Evolutionary conservation across 176 grass and related monocot species (phyloP).

Genomic region (Oryza glaberrima): DNA sequence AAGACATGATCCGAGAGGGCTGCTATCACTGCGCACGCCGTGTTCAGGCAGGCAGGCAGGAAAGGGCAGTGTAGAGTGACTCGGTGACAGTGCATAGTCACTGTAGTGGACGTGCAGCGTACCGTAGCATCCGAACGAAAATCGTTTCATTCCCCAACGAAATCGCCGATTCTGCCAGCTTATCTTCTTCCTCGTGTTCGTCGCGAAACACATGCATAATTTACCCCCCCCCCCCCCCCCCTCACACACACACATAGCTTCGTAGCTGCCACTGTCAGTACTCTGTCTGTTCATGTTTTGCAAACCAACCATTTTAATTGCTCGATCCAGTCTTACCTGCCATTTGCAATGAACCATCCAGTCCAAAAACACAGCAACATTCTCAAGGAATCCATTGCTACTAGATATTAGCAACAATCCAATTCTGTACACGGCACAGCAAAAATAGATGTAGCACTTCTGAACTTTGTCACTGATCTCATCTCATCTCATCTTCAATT

Average conservation of each 20-base stretch:
- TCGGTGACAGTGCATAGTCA: too few relatives aligned
- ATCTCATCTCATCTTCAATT: not conserved
- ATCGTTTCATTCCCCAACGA: not conserved
- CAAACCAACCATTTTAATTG: not conserved
- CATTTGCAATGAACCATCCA: not conserved
- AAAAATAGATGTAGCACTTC: not conserved
- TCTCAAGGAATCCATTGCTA: not conserved
- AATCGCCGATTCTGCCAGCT: not conserved
- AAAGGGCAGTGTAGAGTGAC: too few relatives aligned
- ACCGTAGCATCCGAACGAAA: too few relatives aligned
- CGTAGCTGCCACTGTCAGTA: too few relatives aligned
- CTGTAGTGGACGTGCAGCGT: too few relatives aligned
- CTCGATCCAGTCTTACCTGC: too few relatives aligned
- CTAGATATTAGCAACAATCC: not conserved
- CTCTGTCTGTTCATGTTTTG: not conserved
- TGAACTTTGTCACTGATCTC: not conserved
- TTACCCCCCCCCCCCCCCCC: too few relatives aligned
- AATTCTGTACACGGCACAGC: not conserved
- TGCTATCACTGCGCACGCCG: too few relatives aligned
- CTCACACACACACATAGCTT: not conserved
- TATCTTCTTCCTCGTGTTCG: not conserved
- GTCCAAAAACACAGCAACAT: not conserved
- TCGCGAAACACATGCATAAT: not conserved
- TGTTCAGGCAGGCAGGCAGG: too few relatives aligned
- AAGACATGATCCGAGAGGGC: too few relatives aligned